Percentiles rank a stretch among this genome's conserved stretches.
Conservation (phyloP, 2,329 filamentous ascomycete species). For the Cladosporium phlei region DNA sequence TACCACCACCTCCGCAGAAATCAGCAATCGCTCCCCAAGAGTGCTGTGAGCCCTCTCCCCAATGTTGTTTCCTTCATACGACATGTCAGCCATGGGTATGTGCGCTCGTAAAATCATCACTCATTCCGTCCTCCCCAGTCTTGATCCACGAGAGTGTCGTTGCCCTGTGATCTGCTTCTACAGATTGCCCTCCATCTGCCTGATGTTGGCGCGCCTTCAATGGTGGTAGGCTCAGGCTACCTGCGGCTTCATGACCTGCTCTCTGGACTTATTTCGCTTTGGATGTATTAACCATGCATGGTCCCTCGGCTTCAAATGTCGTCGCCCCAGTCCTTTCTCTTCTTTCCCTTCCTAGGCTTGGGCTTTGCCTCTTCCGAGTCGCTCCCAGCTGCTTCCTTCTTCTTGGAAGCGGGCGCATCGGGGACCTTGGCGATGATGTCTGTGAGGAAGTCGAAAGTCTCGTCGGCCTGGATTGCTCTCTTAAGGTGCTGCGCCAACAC, state of each 20-base stretch:
- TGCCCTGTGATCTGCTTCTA: not conserved
- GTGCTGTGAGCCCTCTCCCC: too few species aligned
- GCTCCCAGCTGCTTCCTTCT: conserved; percentile 23
- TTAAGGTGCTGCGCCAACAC: conserved; percentile 90
- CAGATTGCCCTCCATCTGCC: too few species aligned
- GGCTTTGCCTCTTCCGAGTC: conserved; percentile 19
- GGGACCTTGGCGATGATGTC: conserved; percentile 87
- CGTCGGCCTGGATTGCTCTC: conserved; percentile 78
- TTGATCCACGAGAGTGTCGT: not conserved
- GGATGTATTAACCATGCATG: too few species aligned
- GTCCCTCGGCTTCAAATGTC: conserved; percentile 1
- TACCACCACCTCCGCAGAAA: too few species aligned
- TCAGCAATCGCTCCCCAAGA: too few species aligned
- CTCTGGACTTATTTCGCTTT: too few species aligned
- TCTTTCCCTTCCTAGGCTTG: conserved; percentile 21
- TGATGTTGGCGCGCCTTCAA: too few species aligned
- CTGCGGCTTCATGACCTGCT: too few species aligned
- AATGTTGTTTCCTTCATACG: too few species aligned
- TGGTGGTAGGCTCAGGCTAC: too few species aligned
- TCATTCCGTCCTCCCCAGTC: not conserved
- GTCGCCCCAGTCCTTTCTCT: conserved; percentile 17
- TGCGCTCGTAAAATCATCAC: conserved; percentile 7
- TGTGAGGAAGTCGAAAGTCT: conserved; percentile 88
- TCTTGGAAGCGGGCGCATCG: conserved; percentile 52
- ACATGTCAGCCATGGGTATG: too few species aligned